Conservation (phyloP, 306 rosid species). For the Prunus mira region DNA sequence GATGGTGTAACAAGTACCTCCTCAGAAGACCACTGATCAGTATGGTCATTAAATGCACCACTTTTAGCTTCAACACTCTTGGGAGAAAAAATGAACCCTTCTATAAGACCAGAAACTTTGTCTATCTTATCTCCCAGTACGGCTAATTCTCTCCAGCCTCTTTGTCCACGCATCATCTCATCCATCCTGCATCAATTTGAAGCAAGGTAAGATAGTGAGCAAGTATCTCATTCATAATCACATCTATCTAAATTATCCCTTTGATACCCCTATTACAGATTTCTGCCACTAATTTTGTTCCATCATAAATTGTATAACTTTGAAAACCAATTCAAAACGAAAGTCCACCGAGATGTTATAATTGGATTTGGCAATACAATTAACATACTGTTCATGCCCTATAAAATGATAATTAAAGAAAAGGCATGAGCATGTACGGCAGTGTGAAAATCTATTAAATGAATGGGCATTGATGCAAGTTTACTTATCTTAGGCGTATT, state of each 20-base stretch:
- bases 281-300: not conserved
- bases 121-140: constrained; percentile 84
- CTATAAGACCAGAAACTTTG: constrained; percentile 75
- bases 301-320: not conserved
- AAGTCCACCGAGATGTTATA: not conserved
- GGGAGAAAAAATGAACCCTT: constrained; percentile 81
- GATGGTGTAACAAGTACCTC: constrained; percentile 57
- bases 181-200: constrained; percentile 71
- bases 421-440: not conserved
- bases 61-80: constrained; percentile 40
- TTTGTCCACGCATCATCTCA: constrained; percentile 95
- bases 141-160: constrained; percentile 97
- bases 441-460: not conserved
- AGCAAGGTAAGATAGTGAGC: constrained; percentile 2
- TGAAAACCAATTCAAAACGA: not conserved
- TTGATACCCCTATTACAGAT: not conserved
- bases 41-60: constrained; percentile 32
- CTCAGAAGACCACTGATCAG: constrained; percentile 76
- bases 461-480: not conserved
- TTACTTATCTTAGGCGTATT: not conserved
- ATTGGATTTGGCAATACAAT: not conserved
- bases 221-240: constrained; percentile 24
- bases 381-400: not conserved
- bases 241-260: constrained; percentile 15
- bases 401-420: not conserved